These are phyloP conservation scores for Solanum corneliomulleri DNA, from an alignment of 257 asterid species.

Conservation along the genomic window DNA sequence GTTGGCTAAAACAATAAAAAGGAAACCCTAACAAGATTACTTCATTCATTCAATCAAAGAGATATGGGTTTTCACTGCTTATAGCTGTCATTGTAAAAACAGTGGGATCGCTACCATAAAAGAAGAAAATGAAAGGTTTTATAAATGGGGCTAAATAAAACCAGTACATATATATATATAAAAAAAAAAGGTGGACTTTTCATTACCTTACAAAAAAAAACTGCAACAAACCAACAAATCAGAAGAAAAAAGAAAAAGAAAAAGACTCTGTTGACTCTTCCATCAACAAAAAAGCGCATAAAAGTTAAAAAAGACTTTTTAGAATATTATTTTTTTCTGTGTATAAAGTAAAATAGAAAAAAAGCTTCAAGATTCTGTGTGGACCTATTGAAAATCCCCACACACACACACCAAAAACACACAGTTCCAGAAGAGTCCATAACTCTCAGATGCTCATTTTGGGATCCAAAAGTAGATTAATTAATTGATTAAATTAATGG, in stretches of 20 bases:
- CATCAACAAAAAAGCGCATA: neutral
- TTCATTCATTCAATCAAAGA: conserved; percentile 14
- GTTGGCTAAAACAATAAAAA: neutral
- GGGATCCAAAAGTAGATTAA: conserved; percentile 8
- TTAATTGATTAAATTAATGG: neutral
- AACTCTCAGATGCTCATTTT: neutral
- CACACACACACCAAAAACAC: neutral
- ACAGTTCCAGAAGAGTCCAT: neutral
- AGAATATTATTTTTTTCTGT: neutral
- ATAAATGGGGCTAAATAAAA: neutral
- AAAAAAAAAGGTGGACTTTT: conserved; percentile 22
- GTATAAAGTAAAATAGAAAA: neutral
- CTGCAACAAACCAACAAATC: neutral
- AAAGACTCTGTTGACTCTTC: neutral
- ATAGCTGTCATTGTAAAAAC: conserved; percentile 14
- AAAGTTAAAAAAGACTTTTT: neutral
- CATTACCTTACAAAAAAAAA: conserved; percentile 22
- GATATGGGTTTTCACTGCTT: conserved; percentile 30
- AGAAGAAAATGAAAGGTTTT: conserved; percentile 23
- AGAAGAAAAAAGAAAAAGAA: neutral
- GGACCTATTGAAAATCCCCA: neutral
- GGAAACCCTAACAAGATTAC: conserved; percentile 25
- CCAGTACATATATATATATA: neutral
- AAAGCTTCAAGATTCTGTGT: conserved; percentile 6
- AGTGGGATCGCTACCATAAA: conserved; percentile 14